Evolutionary conservation across 2,329 filamentous ascomycete species (phyloP).

Genomic region (Diplodia scrobiculata): DNA sequence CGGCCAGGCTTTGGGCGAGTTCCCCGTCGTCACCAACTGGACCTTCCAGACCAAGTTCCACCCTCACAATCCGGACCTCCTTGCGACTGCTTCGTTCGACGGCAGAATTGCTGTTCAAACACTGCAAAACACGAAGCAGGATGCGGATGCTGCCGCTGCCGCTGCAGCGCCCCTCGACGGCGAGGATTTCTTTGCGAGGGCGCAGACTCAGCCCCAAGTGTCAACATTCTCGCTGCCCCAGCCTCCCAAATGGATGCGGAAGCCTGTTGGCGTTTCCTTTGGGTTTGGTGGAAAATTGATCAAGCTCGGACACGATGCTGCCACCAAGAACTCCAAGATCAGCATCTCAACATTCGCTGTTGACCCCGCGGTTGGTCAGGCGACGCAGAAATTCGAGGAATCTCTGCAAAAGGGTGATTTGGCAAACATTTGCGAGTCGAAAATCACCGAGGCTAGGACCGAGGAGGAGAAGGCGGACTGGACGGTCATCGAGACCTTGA

Average conservation of each 20-base stretch:
- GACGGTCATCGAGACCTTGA: slow-evolving; percentile 88
- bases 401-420: slow-evolving; percentile 78
- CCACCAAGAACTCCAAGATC: slow-evolving; percentile 69
- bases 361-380: slow-evolving; percentile 79
- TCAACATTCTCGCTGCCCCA: slow-evolving; percentile 84
- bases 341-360: slow-evolving; percentile 85
- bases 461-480: slow-evolving; percentile 96
- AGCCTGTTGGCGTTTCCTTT: slow-evolving; percentile 83
- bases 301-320: slow-evolving; percentile 67
- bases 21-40: slow-evolving; percentile 98
- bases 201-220: slow-evolving; percentile 86
- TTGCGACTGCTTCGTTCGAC: slow-evolving; percentile 94
- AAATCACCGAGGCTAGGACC: slow-evolving; percentile 71
- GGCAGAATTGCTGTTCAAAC: slow-evolving; percentile 94
- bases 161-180: slow-evolving; percentile 70
- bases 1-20: slow-evolving; percentile 83
- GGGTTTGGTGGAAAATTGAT: slow-evolving; percentile 94
- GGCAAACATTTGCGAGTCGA: slow-evolving; percentile 73
- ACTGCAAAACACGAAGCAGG: slow-evolving; percentile 86
- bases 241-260: slow-evolving; percentile 87
- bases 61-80: slow-evolving; percentile 85
- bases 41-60: slow-evolving; percentile 95
- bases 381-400: slow-evolving; percentile 84
- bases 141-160: slow-evolving; percentile 63
- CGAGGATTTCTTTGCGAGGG: slow-evolving; percentile 94